Base-by-base conservation (phyloP, 495 filamentous ascomycete genomes). In the Hypoxylon subgilvum region DNA sequence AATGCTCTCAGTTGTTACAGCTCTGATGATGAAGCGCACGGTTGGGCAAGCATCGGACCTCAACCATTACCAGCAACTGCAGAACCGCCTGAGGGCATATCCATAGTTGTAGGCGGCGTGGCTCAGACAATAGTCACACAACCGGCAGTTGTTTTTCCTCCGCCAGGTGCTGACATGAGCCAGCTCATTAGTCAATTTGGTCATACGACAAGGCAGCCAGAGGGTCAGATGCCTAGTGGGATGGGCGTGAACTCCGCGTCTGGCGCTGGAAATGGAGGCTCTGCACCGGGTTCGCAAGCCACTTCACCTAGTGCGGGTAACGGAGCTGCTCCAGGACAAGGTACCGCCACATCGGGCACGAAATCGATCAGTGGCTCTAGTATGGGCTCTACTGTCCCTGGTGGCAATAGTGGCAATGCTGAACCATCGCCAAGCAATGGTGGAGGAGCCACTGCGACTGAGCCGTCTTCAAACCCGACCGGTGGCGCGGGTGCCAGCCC, bases 1-100 rank as follows among this genome's bases (percentile, higher is more conserved):
- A 68, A 74, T 64, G 72, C 76, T 22, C 58, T 82, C 25, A 71
- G 61, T 50, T 55, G 77, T 31, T 79, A 70, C 51, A 71, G 69
- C 52, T 68, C 71, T 42, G 72, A 68, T 40, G 70, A 71, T 18
- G 55, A 70, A 40, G 58, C 66, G 1, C 64, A 69, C 28, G 66
- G 66, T 7, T 69, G 66, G 66, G 66, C 66, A 4, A 69, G 66
- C 31, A 55, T 45, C 5, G 66, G 66, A 10, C 59, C 66, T 16
- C 66, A 69, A 39, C 66, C 45, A 21, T 50, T 59, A 13, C 43
- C 52, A 19, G 59, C 56, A 19, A 69, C 66, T 23, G 50, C 52
- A 1, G 28, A 22, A 13, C 63, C 58, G 3, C 66, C 66, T 3
- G 44, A 64, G 41, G 52, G 64, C 18, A 46, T 57, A 17, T 62